These are phyloP conservation scores for Stylonectria norvegica DNA, from an alignment of 2,329 filamentous ascomycete genomes.

Conservation along the genomic window DNA sequence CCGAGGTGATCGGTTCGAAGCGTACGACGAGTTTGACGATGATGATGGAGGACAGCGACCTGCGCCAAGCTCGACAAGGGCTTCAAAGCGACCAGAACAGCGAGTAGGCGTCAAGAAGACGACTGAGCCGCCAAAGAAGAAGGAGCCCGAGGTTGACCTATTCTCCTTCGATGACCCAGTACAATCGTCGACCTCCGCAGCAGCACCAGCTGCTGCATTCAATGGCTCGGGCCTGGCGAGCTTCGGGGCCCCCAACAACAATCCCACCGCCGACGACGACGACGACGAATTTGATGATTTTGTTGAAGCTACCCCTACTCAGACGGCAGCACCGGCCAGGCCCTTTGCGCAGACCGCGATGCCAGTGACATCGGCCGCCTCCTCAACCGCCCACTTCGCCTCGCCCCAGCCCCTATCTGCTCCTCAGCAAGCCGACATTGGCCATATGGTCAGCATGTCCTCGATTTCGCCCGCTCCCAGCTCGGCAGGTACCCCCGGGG, in stretches of 20 bases:
- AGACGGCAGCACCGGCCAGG: constrained; percentile 41
- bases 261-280: constrained; percentile 52
- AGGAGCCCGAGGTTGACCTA: constrained; percentile 85
- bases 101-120: constrained; percentile 38
- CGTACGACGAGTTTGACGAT: constrained; percentile 96
- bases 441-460: constrained; percentile 73
- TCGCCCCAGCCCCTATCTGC: constrained; percentile 83
- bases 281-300: constrained; percentile 98
- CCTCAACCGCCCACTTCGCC: constrained; percentile 65
- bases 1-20: constrained; percentile 77
- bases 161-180: constrained; percentile 85
- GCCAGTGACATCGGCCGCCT: constrained; percentile 48
- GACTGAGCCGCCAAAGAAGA: constrained; percentile 69
- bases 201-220: constrained; percentile 44
- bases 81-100: constrained; percentile 31
- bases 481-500: constrained; percentile 50
- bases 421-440: constrained; percentile 74
- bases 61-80: constrained; percentile 46
- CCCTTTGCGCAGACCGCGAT: constrained; percentile 40
- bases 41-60: constrained; percentile 57
- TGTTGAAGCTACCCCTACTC: constrained; percentile 72
- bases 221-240: constrained; percentile 44
- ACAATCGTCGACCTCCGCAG: constrained; percentile 44
- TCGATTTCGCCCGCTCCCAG: constrained; percentile 74
- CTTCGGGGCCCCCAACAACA: constrained; percentile 15